These are phyloP conservation scores for Kurtzmaniella cleridarum DNA, from an alignment of 805 yeast genomes.

Conservation along the genomic window DNA sequence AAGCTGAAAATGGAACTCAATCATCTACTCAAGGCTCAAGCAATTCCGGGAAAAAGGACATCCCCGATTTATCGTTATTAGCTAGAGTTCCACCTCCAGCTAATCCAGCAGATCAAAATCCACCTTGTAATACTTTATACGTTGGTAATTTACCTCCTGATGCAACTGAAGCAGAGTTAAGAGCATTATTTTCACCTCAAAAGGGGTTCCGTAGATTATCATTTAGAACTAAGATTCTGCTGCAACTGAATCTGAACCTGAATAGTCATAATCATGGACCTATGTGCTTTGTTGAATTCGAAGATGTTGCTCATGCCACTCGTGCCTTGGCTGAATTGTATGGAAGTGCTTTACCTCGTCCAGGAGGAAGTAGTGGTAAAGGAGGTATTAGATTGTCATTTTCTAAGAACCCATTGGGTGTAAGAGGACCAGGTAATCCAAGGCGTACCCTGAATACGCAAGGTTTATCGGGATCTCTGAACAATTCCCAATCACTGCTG, in stretches of 20 bases:
- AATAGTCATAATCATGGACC: constrained; percentile 73
- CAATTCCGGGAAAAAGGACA: constrained; percentile 25
- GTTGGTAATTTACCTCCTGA: constrained; percentile 98
- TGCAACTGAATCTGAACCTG: constrained; percentile 15
- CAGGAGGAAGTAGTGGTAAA: constrained; percentile 63
- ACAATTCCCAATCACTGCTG: constrained; percentile 3
- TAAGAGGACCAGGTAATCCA: constrained; percentile 62
- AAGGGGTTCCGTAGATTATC: constrained; percentile 90
- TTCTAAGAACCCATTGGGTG: constrained; percentile 95
- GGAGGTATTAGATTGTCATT: constrained; percentile 94
- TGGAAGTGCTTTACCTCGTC: constrained; percentile 85
- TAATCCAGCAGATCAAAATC: constrained; percentile 98
- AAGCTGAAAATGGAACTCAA: constrained; percentile 1
- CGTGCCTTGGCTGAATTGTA: constrained; percentile 90
- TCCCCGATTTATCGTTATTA: constrained; percentile 62
- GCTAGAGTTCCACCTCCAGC: constrained; percentile 89
- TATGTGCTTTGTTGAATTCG: constrained; percentile 99
- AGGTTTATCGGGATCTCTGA: constrained; percentile 6
- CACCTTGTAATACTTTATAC: constrained; percentile 95
- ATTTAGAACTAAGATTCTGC: constrained; percentile 60
- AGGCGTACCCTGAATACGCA: constrained; percentile 34
- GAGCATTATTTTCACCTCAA: constrained; percentile 81
- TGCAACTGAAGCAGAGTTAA: constrained; percentile 88
- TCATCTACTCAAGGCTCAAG: constrained; percentile 9
- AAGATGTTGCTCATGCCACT: constrained; percentile 90